These are phyloP conservation scores for Inga laurina DNA, from an alignment of 306 rosid species.

Conservation along the genomic window DNA sequence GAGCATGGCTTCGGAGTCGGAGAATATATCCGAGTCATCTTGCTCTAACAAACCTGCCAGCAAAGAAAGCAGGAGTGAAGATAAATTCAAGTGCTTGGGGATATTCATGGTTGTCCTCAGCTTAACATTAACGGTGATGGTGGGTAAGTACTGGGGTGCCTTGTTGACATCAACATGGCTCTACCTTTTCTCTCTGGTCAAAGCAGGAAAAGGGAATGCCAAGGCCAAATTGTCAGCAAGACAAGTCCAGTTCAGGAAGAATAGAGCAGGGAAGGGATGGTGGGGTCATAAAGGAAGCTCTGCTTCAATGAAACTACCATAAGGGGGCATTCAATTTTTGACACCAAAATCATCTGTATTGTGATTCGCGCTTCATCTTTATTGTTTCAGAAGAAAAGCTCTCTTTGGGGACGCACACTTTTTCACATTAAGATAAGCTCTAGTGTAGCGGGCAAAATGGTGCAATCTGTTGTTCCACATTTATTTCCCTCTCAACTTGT, in stretches of 20 bases:
- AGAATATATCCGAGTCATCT: slow-evolving; percentile 21
- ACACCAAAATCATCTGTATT: slow-evolving; percentile 31
- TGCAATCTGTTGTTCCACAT: slow-evolving; percentile 19
- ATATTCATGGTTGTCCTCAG: slow-evolving; percentile 46
- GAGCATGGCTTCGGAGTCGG: slow-evolving; percentile 19
- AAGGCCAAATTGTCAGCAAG: slow-evolving; percentile 26
- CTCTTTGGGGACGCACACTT: slow-evolving; percentile 16
- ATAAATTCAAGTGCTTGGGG: slow-evolving; percentile 23
- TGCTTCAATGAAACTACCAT: slow-evolving; percentile 34
- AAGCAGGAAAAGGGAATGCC: slow-evolving; percentile 2
- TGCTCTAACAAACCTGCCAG: not conserved
- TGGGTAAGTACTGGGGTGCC: slow-evolving; percentile 54
- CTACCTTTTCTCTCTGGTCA: slow-evolving; percentile 36
- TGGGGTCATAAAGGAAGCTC: slow-evolving; percentile 36
- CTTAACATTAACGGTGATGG: slow-evolving; percentile 49
- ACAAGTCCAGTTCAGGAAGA: slow-evolving; percentile 2
- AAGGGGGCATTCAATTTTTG: slow-evolving; percentile 35
- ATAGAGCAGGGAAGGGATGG: slow-evolving; percentile 6
- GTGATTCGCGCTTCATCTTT: slow-evolving; percentile 28
- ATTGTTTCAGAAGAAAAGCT: slow-evolving; percentile 26
- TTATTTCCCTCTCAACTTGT: slow-evolving; percentile 19
- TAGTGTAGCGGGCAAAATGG: not conserved
- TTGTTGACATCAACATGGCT: slow-evolving; percentile 53
- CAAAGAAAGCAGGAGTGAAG: not conserved
- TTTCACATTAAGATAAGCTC: not conserved